phyloP scores from a whole-genome alignment of 208 protist species.

The Trypanosoma lewisi region DNA sequence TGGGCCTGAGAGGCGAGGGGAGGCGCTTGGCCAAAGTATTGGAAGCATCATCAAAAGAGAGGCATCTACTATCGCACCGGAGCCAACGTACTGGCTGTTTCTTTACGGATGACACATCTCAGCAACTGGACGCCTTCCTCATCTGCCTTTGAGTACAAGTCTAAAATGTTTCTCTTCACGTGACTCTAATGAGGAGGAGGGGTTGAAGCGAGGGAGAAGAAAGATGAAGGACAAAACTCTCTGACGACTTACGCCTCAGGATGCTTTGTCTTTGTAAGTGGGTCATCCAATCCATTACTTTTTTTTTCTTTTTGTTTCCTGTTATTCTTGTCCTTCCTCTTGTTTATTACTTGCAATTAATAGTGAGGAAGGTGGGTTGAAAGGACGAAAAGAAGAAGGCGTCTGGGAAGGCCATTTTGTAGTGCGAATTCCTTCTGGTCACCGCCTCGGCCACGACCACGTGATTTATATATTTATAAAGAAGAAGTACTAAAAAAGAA shows the following conservation, averaged over 20 bases:
- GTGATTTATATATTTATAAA: no score
- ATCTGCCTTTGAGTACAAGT: conserved; percentile 4
- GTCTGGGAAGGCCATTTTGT: no score
- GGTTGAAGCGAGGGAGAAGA: background rate
- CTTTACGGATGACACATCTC: conserved; percentile 20
- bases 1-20: conserved; percentile 20
- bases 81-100: conserved; percentile 20
- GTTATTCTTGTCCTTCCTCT: no score
- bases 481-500: background rate
- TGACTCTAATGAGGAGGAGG: background rate
- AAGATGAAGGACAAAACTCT: background rate
- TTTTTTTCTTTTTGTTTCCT: conserved; percentile 2
- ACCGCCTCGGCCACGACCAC: no score
- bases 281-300: background rate
- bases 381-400: no score
- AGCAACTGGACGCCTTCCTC: conserved; percentile 19
- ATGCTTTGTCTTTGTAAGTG: background rate
- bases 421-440: no score
- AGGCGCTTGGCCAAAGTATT: background rate
- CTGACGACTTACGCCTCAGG: no score
- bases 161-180: background rate
- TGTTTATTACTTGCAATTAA: no score
- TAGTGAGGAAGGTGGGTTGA: no score
- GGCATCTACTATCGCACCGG: background rate
- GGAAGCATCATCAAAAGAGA: conserved; percentile 9